A percentile compares a stretch with the other conserved stretches of the same genome.
These are phyloP conservation scores for Fagus sylvatica DNA, from an alignment of 306 rosid genomes.

Conservation along the genomic window DNA sequence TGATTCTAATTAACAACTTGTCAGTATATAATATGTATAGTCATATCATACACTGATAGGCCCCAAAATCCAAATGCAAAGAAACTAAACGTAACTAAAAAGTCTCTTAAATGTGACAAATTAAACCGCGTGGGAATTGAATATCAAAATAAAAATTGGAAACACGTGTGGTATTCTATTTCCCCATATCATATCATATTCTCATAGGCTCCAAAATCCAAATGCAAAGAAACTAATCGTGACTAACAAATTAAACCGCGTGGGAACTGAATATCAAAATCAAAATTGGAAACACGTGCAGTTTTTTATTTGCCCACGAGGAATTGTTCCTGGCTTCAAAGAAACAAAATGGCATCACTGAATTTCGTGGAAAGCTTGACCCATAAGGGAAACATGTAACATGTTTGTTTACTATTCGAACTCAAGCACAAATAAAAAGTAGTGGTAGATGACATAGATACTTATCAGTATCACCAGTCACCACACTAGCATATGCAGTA, in stretches of 20 bases:
- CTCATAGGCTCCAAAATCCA: neutral
- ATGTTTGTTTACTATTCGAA: neutral
- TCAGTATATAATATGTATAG: too few species aligned
- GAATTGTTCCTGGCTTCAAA: neutral
- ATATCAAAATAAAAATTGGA: neutral
- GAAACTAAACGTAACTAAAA: neutral
- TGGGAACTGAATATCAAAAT: neutral
- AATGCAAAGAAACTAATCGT: neutral
- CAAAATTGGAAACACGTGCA: neutral
- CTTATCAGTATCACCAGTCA: neutral
- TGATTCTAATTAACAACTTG: too few species aligned
- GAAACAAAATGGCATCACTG: neutral
- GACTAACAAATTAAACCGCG: neutral
- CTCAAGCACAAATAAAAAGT: too few species aligned
- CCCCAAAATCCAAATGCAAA: neutral
- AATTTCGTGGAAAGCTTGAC: neutral
- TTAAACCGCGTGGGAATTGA: neutral
- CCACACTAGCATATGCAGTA: neutral
- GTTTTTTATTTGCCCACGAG: neutral
- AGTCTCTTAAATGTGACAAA: neutral
- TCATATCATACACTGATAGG: too few species aligned
- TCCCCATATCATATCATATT: too few species aligned
- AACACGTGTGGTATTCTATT: neutral
- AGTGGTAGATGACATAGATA: too few species aligned
- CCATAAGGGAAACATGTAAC: constrained; percentile 18